A percentile compares a stretch with the other conserved stretches of the same genome.
Evolutionary conservation across 2,329 filamentous ascomycete genomes (phyloP).

Genomic region (Daldinia sp.): DNA sequence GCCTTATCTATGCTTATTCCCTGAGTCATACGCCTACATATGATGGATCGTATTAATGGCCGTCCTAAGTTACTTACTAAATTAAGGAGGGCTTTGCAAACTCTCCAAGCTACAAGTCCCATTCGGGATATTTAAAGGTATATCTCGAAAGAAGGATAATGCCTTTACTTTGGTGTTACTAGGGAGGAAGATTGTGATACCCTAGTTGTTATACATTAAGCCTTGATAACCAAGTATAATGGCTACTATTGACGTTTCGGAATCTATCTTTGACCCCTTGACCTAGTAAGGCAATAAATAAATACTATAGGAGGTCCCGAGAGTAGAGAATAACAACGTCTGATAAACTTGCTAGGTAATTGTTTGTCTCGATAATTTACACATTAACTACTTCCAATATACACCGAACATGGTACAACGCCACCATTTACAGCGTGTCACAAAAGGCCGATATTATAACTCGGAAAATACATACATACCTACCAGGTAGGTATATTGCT

Average conservation of each 20-base stretch:
- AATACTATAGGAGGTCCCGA: neutral
- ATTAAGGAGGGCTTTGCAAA: neutral
- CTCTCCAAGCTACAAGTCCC: neutral
- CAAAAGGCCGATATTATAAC: neutral
- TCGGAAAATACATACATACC: neutral
- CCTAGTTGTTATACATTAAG: neutral
- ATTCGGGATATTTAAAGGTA: neutral
- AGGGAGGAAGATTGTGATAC: neutral
- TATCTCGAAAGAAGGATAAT: neutral
- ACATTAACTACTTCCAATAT: neutral
- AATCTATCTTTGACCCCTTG: neutral
- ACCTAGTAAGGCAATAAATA: neutral
- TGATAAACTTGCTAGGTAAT: neutral
- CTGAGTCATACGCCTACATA: neutral
- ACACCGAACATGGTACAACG: neutral
- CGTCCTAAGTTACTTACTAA: too few species aligned
- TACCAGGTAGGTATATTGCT: neutral
- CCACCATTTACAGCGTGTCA: neutral
- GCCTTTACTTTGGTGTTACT: neutral
- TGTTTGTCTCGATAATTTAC: neutral
- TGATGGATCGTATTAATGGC: neutral
- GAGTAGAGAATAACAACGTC: neutral
- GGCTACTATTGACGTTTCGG: too few species aligned
- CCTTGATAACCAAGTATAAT: neutral
- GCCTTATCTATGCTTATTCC: neutral